Percentiles rank a stretch among this genome's conserved stretches.
These are phyloP conservation scores for Podaxis sp. DNA, from an alignment of 768 basidiomycete species.

Conservation along the genomic window DNA sequence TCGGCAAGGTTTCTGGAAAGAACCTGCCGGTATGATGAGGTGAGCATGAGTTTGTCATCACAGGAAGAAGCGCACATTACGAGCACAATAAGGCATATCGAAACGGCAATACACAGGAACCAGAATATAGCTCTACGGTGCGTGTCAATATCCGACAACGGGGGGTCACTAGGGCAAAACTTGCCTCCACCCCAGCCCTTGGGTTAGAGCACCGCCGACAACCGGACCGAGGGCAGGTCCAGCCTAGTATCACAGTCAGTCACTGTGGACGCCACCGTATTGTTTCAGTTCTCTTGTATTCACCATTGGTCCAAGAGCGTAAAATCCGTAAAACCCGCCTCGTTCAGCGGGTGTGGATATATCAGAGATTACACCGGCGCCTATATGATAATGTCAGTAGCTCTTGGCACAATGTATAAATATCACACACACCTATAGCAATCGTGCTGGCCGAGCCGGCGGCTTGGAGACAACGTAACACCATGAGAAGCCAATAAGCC, in stretches of 20 bases:
- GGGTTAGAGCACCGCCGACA: slow-evolving; percentile 58
- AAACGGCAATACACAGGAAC: slow-evolving; percentile 55
- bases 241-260: slow-evolving; percentile 24
- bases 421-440: slow-evolving; percentile 52
- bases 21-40: slow-evolving; percentile 32
- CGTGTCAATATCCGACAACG: neutral
- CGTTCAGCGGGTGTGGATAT: slow-evolving; percentile 72
- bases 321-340: slow-evolving; percentile 73
- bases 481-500: slow-evolving; percentile 76
- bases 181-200: slow-evolving; percentile 64
- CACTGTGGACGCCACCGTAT: neutral
- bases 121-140: slow-evolving; percentile 55
- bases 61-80: slow-evolving; percentile 36
- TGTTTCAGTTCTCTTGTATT: neutral
- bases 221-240: slow-evolving; percentile 65
- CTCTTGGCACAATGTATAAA: slow-evolving; percentile 6
- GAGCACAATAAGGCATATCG: slow-evolving; percentile 45
- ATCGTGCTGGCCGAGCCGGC: slow-evolving; percentile 78
- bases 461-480: slow-evolving; percentile 80
- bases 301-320: slow-evolving; percentile 62
- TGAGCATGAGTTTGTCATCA: slow-evolving; percentile 7
- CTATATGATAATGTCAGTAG: slow-evolving; percentile 27
- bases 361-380: slow-evolving; percentile 77
- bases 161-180: slow-evolving; percentile 8
- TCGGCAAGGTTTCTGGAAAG: slow-evolving; percentile 50